Conservation (phyloP, 495 filamentous ascomycete genomes). For the Trichoderma erinaceum region DNA sequence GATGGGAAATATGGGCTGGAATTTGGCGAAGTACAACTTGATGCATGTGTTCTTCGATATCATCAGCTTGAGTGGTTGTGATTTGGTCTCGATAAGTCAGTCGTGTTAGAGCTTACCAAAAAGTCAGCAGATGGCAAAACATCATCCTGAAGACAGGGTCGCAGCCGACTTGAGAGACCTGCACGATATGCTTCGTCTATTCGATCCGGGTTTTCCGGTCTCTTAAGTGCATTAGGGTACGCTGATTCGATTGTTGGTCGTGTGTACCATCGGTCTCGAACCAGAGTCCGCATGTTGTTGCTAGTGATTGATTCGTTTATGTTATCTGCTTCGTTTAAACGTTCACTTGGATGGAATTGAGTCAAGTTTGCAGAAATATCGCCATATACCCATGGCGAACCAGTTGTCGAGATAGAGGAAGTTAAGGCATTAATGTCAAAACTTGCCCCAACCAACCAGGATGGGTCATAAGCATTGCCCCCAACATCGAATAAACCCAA, state of each 20-base stretch:
- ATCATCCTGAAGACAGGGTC: neutral
- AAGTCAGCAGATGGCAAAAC: neutral
- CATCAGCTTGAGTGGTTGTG: neutral
- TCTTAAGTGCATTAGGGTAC: neutral
- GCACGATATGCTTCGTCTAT: conserved; percentile 13
- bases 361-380: neutral
- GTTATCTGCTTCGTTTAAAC: neutral
- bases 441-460: neutral
- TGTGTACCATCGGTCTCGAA: neutral
- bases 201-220: neutral
- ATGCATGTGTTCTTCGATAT: conserved; percentile 20
- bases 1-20: conserved; percentile 21
- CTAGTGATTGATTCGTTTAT: neutral
- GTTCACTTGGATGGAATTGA: neutral
- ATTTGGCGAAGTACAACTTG: conserved; percentile 20
- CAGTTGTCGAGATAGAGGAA: neutral
- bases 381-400: neutral
- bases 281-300: neutral
- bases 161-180: neutral
- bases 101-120: neutral
- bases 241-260: neutral
- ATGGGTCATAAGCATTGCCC: neutral
- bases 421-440: neutral
- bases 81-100: neutral
- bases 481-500: neutral